Percentiles rank a stretch among this genome's conserved stretches.
Evolutionary conservation across 2,329 filamentous ascomycete species (phyloP).

Genomic region (Diaporthe velutina): DNA sequence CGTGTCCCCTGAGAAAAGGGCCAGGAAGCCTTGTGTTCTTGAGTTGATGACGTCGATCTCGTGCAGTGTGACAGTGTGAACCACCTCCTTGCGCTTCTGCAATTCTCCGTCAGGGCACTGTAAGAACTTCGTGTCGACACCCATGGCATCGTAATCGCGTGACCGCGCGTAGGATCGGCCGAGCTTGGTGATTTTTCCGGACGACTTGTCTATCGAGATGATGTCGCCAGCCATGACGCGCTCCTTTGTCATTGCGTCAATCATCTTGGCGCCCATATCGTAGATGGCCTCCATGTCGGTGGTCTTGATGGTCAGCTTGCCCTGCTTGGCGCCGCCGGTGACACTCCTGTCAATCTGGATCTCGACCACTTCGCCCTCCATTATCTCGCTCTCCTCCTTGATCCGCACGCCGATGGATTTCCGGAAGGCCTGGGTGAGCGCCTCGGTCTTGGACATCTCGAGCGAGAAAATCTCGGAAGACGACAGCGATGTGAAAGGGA

Average conservation of each 20-base stretch:
- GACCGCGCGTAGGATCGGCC: slow-evolving; percentile 95
- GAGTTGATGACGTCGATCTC: slow-evolving; percentile 99
- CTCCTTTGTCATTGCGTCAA: slow-evolving; percentile 99
- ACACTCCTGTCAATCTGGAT: slow-evolving; percentile 98
- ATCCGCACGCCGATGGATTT: slow-evolving; percentile 98
- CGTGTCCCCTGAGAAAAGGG: slow-evolving; percentile 97
- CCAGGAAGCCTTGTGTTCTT: slow-evolving; percentile 96
- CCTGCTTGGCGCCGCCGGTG: slow-evolving; percentile 96
- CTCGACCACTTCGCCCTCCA: slow-evolving; percentile 98
- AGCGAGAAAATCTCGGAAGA: slow-evolving; percentile 98
- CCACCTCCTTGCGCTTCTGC: slow-evolving; percentile 95
- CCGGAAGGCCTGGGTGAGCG: slow-evolving; percentile 97
- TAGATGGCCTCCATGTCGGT: slow-evolving; percentile 99
- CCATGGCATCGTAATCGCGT: slow-evolving; percentile 99
- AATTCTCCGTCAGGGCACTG: slow-evolving; percentile 98
- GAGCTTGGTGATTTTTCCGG: slow-evolving; percentile 97
- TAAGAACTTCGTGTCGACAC: slow-evolving; percentile 96
- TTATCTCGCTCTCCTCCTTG: slow-evolving; percentile 99
- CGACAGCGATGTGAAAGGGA: slow-evolving; percentile 95
- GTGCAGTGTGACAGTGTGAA: slow-evolving; percentile 96
- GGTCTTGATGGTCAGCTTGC: slow-evolving; percentile 99
- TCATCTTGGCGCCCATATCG: slow-evolving; percentile 99
- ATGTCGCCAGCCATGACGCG: slow-evolving; percentile 99
- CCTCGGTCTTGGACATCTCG: slow-evolving; percentile 99
- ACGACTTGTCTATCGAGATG: slow-evolving; percentile 98